phyloP scores from a whole-genome alignment of 164 flowering plant species.

The Dillenia suffruticosa region DNA sequence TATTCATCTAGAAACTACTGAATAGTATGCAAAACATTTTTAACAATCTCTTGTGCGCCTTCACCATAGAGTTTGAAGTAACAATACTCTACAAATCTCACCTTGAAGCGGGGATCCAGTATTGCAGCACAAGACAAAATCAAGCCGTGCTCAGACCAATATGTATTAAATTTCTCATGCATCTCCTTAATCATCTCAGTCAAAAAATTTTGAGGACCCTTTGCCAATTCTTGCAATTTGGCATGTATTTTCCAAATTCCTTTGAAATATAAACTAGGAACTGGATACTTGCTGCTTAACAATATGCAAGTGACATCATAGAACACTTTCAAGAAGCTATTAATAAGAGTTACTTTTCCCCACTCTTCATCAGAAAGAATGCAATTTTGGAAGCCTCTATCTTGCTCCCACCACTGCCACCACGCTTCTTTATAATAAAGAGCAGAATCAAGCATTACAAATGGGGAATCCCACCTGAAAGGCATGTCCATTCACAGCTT shows the following conservation, averaged over 20 bases:
- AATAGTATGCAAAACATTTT: conserved; percentile 4
- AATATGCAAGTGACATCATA: conserved; percentile 8
- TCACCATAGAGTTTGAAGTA: conserved; percentile 1
- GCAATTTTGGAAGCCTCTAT: background rate
- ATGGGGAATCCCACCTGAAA: conserved; percentile 11
- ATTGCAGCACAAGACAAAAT: conserved; percentile 12
- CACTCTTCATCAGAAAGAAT: conserved; percentile 7
- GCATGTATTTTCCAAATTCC: conserved; percentile 7
- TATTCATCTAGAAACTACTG: background rate
- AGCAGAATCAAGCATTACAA: conserved; percentile 5
- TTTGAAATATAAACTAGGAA: conserved; percentile 6
- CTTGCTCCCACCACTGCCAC: background rate
- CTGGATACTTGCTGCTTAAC: background rate
- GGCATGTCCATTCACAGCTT: conserved; percentile 2
- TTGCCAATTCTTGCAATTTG: conserved; percentile 5
- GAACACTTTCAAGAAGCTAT: conserved; percentile 5
- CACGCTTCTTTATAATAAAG: conserved; percentile 4
- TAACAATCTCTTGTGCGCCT: conserved; percentile 1
- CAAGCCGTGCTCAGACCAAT: conserved; percentile 8
- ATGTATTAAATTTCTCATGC: conserved; percentile 5
- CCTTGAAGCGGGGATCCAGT: conserved; percentile 13
- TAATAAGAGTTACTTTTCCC: conserved; percentile 1
- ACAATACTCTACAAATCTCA: conserved; percentile 11
- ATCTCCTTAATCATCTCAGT: conserved; percentile 3
- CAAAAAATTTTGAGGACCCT: conserved; percentile 8